Conservation (phyloP, 805 yeast species). For the Candida easanensis region DNA sequence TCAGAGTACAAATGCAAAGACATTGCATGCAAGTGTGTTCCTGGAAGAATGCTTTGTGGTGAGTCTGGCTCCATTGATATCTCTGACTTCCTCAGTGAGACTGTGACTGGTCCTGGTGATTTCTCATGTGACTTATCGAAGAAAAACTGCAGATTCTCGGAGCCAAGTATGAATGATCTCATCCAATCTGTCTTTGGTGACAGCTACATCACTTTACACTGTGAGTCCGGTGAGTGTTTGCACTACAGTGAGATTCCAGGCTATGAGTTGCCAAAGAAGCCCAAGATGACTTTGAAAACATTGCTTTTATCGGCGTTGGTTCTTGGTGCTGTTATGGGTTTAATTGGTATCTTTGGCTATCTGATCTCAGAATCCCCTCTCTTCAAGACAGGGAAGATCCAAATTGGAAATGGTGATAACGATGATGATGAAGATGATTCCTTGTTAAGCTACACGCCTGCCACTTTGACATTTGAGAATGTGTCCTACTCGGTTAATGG, state of each 20-base stretch:
- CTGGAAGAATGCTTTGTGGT: constrained; percentile 93
- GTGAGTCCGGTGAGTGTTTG: constrained; percentile 86
- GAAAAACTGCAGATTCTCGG: constrained; percentile 74
- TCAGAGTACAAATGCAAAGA: constrained; percentile 77
- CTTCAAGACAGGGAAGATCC: constrained; percentile 37
- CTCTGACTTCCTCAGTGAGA: constrained; percentile 85
- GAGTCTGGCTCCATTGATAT: constrained; percentile 92
- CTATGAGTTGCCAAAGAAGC: constrained; percentile 59
- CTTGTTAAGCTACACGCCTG: constrained; percentile 56
- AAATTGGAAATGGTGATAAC: constrained; percentile 25
- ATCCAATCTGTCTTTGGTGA: constrained; percentile 95
- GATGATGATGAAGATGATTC: constrained; percentile 37
- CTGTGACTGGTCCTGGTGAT: constrained; percentile 91
- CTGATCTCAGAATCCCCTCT: constrained; percentile 61
- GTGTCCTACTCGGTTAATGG: constrained; percentile 59
- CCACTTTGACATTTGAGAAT: constrained; percentile 72
- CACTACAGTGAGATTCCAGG: constrained; percentile 95
- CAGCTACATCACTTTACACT: constrained; percentile 74
- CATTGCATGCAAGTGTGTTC: constrained; percentile 85
- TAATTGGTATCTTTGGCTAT: constrained; percentile 38
- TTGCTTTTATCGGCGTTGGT: constrained; percentile 45
- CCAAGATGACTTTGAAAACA: constrained; percentile 42
- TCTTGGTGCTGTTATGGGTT: constrained; percentile 36
- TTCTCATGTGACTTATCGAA: constrained; percentile 71
- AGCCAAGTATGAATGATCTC: constrained; percentile 93